These are phyloP conservation scores for Botrytis squamosa DNA, from an alignment of 2,329 filamentous ascomycete species.

Conservation along the genomic window DNA sequence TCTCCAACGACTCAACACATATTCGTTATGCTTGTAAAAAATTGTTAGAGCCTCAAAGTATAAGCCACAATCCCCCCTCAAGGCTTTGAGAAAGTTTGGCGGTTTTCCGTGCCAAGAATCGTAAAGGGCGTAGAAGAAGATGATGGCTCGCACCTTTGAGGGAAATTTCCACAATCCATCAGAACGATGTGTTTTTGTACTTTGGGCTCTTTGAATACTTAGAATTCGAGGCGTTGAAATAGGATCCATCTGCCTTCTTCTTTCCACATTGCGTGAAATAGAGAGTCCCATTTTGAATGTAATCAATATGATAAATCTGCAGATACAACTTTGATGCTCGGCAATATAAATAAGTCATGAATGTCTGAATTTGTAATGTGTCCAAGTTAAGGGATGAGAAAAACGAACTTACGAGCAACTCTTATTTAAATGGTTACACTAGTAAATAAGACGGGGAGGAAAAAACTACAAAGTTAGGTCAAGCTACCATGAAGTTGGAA, in stretches of 20 bases:
- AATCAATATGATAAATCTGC: not conserved
- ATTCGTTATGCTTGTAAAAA: not conserved
- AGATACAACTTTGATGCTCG: not conserved
- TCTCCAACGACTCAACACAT: not conserved
- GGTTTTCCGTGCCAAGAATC: not conserved
- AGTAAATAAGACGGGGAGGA: not conserved
- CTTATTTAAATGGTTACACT: not conserved
- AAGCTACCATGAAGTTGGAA: not conserved
- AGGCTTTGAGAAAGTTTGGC: not conserved
- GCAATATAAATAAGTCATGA: not conserved
- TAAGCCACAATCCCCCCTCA: not conserved
- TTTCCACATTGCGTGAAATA: too few relatives aligned
- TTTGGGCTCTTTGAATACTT: not conserved
- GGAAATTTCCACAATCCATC: not conserved
- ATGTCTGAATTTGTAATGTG: not conserved
- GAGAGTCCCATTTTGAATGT: not conserved
- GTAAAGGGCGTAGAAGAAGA: not conserved
- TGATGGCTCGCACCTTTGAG: rapidly evolving
- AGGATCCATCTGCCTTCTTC: not conserved
- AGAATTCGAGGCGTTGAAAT: not conserved
- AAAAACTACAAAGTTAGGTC: not conserved
- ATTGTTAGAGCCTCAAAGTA: not conserved
- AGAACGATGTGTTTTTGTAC: too few relatives aligned
- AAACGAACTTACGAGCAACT: not conserved
- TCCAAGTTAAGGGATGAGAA: not conserved